These are phyloP conservation scores for Starmerella stellata DNA, from an alignment of 805 yeast genomes.

Conservation along the genomic window DNA sequence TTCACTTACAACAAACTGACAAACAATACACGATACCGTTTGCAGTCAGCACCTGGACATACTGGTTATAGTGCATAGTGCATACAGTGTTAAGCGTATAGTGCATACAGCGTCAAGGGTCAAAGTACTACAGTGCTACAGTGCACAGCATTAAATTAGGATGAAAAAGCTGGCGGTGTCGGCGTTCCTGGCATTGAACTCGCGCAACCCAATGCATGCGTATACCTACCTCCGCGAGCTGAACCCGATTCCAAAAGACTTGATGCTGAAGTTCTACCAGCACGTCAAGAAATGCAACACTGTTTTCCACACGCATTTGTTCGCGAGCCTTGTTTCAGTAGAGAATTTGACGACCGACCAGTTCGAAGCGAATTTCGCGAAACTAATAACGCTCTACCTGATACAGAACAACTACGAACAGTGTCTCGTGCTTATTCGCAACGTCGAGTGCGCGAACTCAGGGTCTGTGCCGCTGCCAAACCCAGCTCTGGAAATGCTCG, in stretches of 20 bases:
- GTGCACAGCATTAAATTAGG: too few relatives aligned
- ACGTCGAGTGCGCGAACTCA: constrained; percentile 14
- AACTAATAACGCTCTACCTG: constrained; percentile 14
- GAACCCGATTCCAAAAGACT: constrained; percentile 3
- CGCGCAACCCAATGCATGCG: constrained; percentile 4
- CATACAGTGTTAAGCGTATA: too few relatives aligned
- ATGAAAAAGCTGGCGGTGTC: too few relatives aligned
- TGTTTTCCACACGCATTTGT: constrained; percentile 9
- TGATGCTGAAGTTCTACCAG: constrained; percentile 8
- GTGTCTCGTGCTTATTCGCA: constrained; percentile 17
- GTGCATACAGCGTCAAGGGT: too few relatives aligned
- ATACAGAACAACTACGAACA: constrained; percentile 14
- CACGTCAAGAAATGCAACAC: not conserved
- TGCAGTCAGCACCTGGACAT: too few relatives aligned
- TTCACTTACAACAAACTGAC: too few relatives aligned
- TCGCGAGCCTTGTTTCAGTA: constrained; percentile 11
- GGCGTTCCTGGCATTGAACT: constrained; percentile 1
- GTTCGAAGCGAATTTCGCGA: constrained; percentile 7
- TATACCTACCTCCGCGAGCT: constrained; percentile 1
- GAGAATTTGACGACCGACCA: constrained; percentile 6
- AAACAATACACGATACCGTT: too few relatives aligned
- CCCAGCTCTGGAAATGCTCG: constrained; percentile 17
- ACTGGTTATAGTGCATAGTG: too few relatives aligned
- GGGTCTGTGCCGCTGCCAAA: constrained; percentile 15
- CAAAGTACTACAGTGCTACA: too few relatives aligned